Evolutionary conservation across 306 rosid species (phyloP).

Genomic region (Datisca glomerata): DNA sequence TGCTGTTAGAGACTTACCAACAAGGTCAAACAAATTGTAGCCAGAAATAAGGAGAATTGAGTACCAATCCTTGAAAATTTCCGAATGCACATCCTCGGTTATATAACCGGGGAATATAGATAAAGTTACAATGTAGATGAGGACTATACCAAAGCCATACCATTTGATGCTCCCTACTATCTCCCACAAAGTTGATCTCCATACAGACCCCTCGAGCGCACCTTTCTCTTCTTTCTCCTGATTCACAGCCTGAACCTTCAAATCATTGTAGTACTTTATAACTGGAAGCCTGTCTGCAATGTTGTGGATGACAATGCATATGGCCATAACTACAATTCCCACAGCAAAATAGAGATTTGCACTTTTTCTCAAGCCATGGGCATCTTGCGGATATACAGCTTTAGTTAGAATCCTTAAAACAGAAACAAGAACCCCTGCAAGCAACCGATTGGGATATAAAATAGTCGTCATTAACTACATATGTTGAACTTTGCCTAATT

Average conservation of each 20-base stretch:
- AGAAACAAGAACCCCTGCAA: constrained; percentile 71
- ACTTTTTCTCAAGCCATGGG: constrained; percentile 53
- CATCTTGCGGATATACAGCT: constrained; percentile 67
- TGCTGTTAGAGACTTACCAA: constrained; percentile 68
- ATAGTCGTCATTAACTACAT: too few relatives aligned
- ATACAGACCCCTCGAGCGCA: constrained; percentile 31
- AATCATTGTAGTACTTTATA: constrained; percentile 55
- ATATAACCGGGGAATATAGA: constrained; percentile 87
- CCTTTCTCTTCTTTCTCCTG: constrained; percentile 39
- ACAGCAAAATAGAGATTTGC: constrained; percentile 77
- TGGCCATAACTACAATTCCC: constrained; percentile 43
- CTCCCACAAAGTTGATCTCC: constrained; percentile 53
- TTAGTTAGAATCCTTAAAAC: constrained; percentile 63
- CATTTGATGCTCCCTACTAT: constrained; percentile 55
- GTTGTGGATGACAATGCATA: constrained; percentile 58
- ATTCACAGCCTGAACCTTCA: constrained; percentile 45
- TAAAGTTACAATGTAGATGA: constrained; percentile 65
- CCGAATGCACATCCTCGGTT: constrained; percentile 86
- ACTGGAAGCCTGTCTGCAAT: constrained; percentile 61
- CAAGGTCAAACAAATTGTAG: constrained; percentile 78
- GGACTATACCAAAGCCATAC: constrained; percentile 59
- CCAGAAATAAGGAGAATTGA: constrained; percentile 50
- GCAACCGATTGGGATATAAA: background rate
- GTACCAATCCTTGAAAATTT: constrained; percentile 75
- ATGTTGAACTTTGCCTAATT: too few relatives aligned